Base-by-base conservation (phyloP, 371 early-diverging fungal species). In the Fennellomyces sp. region DNA sequence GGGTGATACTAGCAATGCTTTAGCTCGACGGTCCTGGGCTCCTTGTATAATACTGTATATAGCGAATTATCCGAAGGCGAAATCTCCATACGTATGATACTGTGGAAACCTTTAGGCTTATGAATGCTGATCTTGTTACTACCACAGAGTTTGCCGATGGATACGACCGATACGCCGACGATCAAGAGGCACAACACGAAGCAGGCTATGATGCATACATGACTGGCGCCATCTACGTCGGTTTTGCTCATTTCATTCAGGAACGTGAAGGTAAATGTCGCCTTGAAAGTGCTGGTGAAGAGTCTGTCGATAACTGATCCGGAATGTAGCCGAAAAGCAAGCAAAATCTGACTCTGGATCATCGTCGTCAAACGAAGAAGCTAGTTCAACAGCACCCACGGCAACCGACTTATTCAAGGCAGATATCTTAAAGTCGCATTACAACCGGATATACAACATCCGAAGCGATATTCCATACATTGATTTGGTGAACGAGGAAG, bases 181-280 rank as follows among this genome's bases (percentile, higher is more conserved):
- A 61, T 21, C 63, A 68, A 7, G 61, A 65, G 6, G 67, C 61
- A 0, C 75, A 81, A 52, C 97, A 96, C 67, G 95, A 96, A 68
- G 97, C 97, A 13, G 97, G 93, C 2, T 96, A 87, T 67, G 97
- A 96, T 69, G 91, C 95, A 0, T 94, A 90, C 56, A 81, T 88
- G 65, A 95, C 97, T 4, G 97, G 97, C 8, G 76, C 85, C 6
- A 74, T 87, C 0, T 94, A 89, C 64, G 59, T 86, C 5, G 84
- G 83, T 1, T 72, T 85, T 52, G 70, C 82, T 6, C 65, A 72
- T 2, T 83, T 67, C 60, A 75, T 85, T 52, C 52, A 65, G 21
- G 80, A 82, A 51, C 69, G 68, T 17, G 65, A 73, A 52, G 66
- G 70, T 67, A 68, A 33, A n/a, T n/a, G n/a, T n/a, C n/a, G n/a